Evolutionary conservation across 768 basidiomycete species (phyloP), one percentile per base, ranked within the genome.

Genomic region (Tephrocybe sp.): DNA sequence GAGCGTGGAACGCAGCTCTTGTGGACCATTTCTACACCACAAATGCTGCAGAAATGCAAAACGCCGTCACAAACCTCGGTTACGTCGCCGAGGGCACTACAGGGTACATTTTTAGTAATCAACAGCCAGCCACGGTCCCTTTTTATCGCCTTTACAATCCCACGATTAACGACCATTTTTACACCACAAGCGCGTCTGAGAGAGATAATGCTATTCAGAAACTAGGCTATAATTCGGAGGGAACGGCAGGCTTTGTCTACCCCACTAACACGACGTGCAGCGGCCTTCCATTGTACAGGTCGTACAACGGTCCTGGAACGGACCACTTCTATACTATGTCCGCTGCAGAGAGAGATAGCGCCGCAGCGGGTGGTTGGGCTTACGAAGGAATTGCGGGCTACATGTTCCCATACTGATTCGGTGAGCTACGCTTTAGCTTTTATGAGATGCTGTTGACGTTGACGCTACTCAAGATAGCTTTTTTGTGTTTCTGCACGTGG

Each of bases 241-340:
- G 55, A 11, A 41, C 33, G 5, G 55, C 43, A 8, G 52, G 22
- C 5, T 17, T 42, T 12, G 40, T 60, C 30, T 59, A 54, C 33
- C 7, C 42, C 34, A 53, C 33, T 35, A 7, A 31, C 10, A 44
- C 45, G 23, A 31, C 35, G 5, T n/a, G n/a, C n/a, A 41, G 42
- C 9, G 59, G 56, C 5, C 45, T 53, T 16, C 51, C 62, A 3
- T 48, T 63, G 52, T 61, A 60, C 50, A 55, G 61, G 33, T 31
- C 57, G 17, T 60, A 54, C 42, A 60, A 43, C 46, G 8, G 43
- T 6, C 5, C n/a, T 5, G 34, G 32, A 7, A 45, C 34, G 8
- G 55, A 62, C 45, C 61, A 63, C 45, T 60, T 63, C 22, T 63
- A 62, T 43, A 62, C 59, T 9, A 52, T 49, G 6, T 54, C 54